Evolutionary conservation across 306 rosid species (phyloP).

Genomic region (Quercus robur): DNA sequence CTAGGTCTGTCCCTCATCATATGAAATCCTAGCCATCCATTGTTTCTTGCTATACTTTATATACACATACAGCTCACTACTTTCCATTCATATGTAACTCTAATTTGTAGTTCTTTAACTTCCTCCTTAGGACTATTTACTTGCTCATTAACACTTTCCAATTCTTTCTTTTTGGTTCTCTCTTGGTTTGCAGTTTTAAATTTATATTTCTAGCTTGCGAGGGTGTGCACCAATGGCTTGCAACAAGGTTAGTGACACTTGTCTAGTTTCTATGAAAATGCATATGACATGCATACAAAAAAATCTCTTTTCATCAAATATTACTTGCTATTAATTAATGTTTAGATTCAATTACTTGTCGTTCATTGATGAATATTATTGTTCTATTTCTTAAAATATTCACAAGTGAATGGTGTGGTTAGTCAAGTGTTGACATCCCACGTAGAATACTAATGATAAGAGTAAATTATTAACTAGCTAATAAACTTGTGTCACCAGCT

Average conservation of each 20-base stretch:
- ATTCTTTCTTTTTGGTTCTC: background rate
- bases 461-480: too few species aligned
- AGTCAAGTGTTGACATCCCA: too few species aligned
- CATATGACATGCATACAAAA: too few species aligned
- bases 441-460: too few species aligned
- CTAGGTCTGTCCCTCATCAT: slow-evolving; percentile 1
- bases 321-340: too few species aligned
- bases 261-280: too few species aligned
- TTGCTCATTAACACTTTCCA: background rate
- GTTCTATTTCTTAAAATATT: too few species aligned
- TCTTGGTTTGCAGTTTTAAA: background rate
- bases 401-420: too few species aligned
- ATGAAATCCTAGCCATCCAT: slow-evolving; percentile 25
- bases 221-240: slow-evolving; percentile 23
- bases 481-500: too few species aligned
- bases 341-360: too few species aligned
- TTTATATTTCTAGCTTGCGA: background rate
- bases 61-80: slow-evolving; percentile 7
- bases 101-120: background rate
- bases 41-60: slow-evolving; percentile 8
- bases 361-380: too few species aligned
- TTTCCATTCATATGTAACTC: background rate
- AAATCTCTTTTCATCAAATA: too few species aligned
- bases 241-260: background rate
- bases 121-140: background rate